A percentile compares a stretch with the other conserved stretches of the same genome.
Conservation (phyloP, 2,329 filamentous ascomycete genomes). For the Nakataea oryzae region DNA sequence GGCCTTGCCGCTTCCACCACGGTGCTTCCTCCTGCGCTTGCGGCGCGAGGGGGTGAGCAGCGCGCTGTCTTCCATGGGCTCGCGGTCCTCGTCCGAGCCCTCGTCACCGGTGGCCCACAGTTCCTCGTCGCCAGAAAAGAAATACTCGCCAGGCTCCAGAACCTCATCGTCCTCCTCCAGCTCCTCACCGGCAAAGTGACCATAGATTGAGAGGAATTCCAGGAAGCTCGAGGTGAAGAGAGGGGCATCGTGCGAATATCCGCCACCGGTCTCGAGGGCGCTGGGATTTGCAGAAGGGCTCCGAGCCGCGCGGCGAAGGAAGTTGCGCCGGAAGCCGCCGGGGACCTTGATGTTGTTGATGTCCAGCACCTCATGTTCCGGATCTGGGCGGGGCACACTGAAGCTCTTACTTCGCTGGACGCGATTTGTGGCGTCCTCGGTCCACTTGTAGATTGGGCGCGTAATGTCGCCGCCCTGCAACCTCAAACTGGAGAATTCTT, state of each 20-base stretch:
- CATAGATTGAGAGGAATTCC: slow-evolving; percentile 90
- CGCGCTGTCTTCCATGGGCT: slow-evolving; percentile 81
- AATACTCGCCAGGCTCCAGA: slow-evolving; percentile 80
- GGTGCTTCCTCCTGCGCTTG: slow-evolving; percentile 66
- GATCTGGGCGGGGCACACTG: slow-evolving; percentile 62
- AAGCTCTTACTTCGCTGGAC: slow-evolving; percentile 83
- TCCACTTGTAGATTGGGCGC: slow-evolving; percentile 92
- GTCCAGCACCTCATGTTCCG: slow-evolving; percentile 70
- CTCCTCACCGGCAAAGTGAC: slow-evolving; percentile 95
- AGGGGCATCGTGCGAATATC: slow-evolving; percentile 20
- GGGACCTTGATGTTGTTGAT: slow-evolving; percentile 88
- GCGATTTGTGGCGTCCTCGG: slow-evolving; percentile 69
- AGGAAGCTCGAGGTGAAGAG: slow-evolving; percentile 88
- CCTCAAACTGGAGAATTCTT: slow-evolving; percentile 87
- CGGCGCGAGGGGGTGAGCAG: slow-evolving; percentile 67
- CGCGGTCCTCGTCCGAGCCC: slow-evolving; percentile 54
- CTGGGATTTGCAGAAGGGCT: slow-evolving; percentile 39
- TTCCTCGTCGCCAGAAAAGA: slow-evolving; percentile 64
- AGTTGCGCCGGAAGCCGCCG: slow-evolving; percentile 87
- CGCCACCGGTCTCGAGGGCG: slow-evolving; percentile 18
- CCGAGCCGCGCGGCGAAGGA: slow-evolving; percentile 64
- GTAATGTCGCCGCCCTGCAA: slow-evolving; percentile 93
- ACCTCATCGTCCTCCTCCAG: slow-evolving; percentile 94
- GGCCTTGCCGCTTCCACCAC: slow-evolving; percentile 65
- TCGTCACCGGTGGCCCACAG: slow-evolving; percentile 26